These are phyloP conservation scores for Curvularia sp. DNA, from an alignment of 2,329 filamentous ascomycete genomes.

Conservation along the genomic window DNA sequence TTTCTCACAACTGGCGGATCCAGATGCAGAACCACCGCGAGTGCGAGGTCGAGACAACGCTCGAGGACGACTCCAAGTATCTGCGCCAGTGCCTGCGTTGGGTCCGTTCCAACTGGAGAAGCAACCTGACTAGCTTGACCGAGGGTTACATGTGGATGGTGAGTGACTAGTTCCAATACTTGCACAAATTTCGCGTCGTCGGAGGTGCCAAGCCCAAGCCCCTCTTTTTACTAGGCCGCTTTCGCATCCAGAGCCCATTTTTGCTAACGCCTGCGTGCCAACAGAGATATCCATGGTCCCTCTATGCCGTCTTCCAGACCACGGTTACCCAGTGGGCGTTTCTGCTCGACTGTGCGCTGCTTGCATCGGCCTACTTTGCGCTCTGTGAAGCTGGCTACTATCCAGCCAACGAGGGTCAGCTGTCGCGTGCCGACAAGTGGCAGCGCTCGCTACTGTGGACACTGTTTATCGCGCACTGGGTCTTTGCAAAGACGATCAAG, in stretches of 20 bases:
- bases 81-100: constrained; percentile 92
- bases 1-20: constrained; percentile 90
- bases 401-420: constrained; percentile 24
- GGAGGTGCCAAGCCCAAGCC: constrained; percentile 39
- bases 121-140: constrained; percentile 88
- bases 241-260: constrained; percentile 14
- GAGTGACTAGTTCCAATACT: constrained; percentile 55
- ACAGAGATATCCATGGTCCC: constrained; percentile 87
- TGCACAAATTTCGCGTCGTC: constrained; percentile 34
- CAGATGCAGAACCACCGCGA: constrained; percentile 93
- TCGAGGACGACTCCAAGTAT: constrained; percentile 88
- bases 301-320: constrained; percentile 89
- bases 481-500: constrained; percentile 91
- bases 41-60: constrained; percentile 83
- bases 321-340: constrained; percentile 91
- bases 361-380: constrained; percentile 41
- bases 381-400: constrained; percentile 45
- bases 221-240: constrained; percentile 33
- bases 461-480: constrained; percentile 54
- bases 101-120: constrained; percentile 97
- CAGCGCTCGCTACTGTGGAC: constrained; percentile 40
- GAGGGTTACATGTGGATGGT: constrained; percentile 87
- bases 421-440: constrained; percentile 28
- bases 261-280: constrained; percentile 33
- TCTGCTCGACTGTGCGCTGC: constrained; percentile 68